A percentile compares a stretch with the other conserved stretches of the same genome.
These are phyloP conservation scores for Penicillium sp. DNA, from an alignment of 2,329 filamentous ascomycete species.

Conservation along the genomic window DNA sequence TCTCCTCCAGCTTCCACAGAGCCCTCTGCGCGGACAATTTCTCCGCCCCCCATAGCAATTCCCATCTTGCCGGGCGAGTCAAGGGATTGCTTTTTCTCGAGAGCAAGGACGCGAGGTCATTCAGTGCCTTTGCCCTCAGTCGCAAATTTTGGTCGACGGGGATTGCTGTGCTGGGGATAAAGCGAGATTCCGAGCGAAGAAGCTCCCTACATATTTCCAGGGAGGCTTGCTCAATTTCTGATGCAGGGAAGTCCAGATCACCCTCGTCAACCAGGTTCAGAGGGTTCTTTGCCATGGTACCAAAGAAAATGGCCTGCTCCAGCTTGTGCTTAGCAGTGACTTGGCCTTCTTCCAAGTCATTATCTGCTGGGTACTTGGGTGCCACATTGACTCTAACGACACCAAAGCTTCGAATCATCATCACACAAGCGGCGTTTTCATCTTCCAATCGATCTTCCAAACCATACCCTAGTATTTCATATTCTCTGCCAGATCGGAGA, in stretches of 20 bases:
- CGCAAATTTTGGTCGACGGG: slow-evolving; percentile 78
- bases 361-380: slow-evolving; percentile 37
- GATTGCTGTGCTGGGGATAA: slow-evolving; percentile 67
- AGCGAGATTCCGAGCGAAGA: slow-evolving; percentile 68
- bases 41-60: slow-evolving; percentile 81
- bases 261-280: slow-evolving; percentile 71
- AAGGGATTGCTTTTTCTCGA: slow-evolving; percentile 59
- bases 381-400: slow-evolving; percentile 51
- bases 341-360: slow-evolving; percentile 45
- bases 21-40: slow-evolving; percentile 75
- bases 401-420: slow-evolving; percentile 57
- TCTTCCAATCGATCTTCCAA: slow-evolving; percentile 45
- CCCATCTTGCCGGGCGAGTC: slow-evolving; percentile 67
- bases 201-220: slow-evolving; percentile 76
- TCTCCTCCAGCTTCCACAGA: slow-evolving; percentile 77
- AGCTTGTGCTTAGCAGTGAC: slow-evolving; percentile 84
- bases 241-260: slow-evolving; percentile 61
- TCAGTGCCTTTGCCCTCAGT: slow-evolving; percentile 66
- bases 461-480: slow-evolving; percentile 49
- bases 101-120: slow-evolving; percentile 69
- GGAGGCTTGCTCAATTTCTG: slow-evolving; percentile 72
- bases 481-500: slow-evolving; percentile 55
- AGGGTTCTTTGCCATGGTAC: slow-evolving; percentile 74
- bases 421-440: slow-evolving; percentile 43
- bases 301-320: slow-evolving; percentile 92